These are phyloP conservation scores for Pseudevernia furfuracea DNA, from an alignment of 495 filamentous ascomycete genomes.

Conservation along the genomic window DNA sequence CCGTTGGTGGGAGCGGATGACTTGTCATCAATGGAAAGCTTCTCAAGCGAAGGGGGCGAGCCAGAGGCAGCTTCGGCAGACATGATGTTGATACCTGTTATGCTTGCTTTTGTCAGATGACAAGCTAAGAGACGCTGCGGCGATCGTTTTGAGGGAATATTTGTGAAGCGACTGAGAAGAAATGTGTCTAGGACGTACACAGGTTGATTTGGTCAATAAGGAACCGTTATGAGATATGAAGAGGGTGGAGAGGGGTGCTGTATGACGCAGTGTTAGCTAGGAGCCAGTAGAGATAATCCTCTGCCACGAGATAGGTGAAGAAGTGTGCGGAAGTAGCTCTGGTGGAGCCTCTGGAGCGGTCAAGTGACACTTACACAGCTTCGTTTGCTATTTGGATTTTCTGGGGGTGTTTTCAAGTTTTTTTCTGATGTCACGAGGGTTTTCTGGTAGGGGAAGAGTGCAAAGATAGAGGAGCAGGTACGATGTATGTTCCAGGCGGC, in stretches of 20 bases:
- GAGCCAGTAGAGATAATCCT: not conserved
- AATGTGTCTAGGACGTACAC: slow-evolving; percentile 5
- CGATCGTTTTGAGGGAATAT: not conserved
- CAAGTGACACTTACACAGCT: slow-evolving; percentile 25
- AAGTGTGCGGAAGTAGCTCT: not conserved
- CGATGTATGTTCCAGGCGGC: slow-evolving; percentile 13
- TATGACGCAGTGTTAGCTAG: not conserved
- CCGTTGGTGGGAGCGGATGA: slow-evolving; percentile 51
- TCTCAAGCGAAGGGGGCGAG: slow-evolving; percentile 55
- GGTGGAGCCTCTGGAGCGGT: not conserved
- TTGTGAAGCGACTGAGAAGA: not conserved
- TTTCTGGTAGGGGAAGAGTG: slow-evolving; percentile 28
- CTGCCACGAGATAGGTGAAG: not conserved
- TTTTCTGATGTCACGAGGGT: slow-evolving; percentile 39
- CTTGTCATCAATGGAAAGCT: slow-evolving; percentile 57
- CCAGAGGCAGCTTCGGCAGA: slow-evolving; percentile 50
- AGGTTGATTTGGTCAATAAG: not conserved
- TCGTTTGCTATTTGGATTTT: slow-evolving; percentile 29
- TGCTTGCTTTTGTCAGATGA: not conserved
- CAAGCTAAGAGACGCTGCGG: not conserved
- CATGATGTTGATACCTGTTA: slow-evolving; percentile 41
- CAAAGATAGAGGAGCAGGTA: slow-evolving; percentile 16
- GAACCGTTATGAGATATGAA: not conserved
- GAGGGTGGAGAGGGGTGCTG: not conserved
- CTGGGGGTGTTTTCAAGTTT: slow-evolving; percentile 41